Percentiles rank a stretch among this genome's conserved stretches.
Conservation (phyloP, 352 stramenopile genomes). For the Lagenidium sp. region DNA sequence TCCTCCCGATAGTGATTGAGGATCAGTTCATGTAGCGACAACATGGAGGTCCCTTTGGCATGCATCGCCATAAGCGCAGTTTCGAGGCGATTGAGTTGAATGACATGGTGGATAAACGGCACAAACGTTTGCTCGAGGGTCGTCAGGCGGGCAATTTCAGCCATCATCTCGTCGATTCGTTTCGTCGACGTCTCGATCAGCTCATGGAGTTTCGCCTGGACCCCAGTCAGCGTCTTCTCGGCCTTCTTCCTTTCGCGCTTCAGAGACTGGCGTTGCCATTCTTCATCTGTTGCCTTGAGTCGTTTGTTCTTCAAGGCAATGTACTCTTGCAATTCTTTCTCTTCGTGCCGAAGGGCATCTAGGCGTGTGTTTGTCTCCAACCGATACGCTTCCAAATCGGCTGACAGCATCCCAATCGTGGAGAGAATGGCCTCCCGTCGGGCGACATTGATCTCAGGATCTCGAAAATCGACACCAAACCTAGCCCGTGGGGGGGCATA, state of each 20-base stretch:
- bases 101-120: constrained; percentile 66
- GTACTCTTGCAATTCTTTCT: constrained; percentile 64
- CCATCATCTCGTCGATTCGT: constrained; percentile 51
- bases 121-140: constrained; percentile 66
- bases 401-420: constrained; percentile 31
- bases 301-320: constrained; percentile 67
- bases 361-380: constrained; percentile 57
- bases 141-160: constrained; percentile 49
- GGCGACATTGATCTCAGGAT: constrained; percentile 49
- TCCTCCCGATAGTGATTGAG: constrained; percentile 50
- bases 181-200: constrained; percentile 36
- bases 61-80: constrained; percentile 31
- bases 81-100: constrained; percentile 32
- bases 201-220: constrained; percentile 35
- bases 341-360: constrained; percentile 44
- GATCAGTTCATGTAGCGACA: constrained; percentile 31
- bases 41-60: constrained; percentile 24
- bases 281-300: constrained; percentile 66
- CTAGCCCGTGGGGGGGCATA: constrained; percentile 25
- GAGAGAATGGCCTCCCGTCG: constrained; percentile 47
- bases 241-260: constrained; percentile 80
- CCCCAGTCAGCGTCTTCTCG: constrained; percentile 39
- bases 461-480: constrained; percentile 59
- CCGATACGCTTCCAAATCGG: constrained; percentile 48
- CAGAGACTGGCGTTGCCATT: constrained; percentile 77